Evolutionary conservation across 1,284 basidiomycete species (phyloP).

Genomic region (Fomitiporia mediterranea): DNA sequence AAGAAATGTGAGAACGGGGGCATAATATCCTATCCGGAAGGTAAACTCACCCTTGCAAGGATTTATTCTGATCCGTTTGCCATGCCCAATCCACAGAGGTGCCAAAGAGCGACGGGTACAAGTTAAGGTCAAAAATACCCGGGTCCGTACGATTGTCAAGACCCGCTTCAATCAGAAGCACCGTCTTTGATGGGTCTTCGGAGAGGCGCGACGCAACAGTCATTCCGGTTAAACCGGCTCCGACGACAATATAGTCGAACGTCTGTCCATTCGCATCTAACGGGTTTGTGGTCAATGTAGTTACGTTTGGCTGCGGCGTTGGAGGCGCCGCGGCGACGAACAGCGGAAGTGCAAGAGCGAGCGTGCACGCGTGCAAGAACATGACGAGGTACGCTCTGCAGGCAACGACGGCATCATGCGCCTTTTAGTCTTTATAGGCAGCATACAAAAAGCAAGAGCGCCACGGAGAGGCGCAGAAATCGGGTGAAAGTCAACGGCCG

Average conservation of each 20-base stretch:
- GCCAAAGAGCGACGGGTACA: constrained; percentile 43
- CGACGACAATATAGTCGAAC: constrained; percentile 67
- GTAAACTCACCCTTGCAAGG: constrained; percentile 40
- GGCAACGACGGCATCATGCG: no score
- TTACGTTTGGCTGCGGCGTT: no score
- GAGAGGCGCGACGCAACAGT: constrained; percentile 58
- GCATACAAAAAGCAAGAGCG: no score
- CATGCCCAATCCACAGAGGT: constrained; percentile 47
- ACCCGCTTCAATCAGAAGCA: constrained; percentile 60
- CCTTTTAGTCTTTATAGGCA: no score
- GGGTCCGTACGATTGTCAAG: constrained; percentile 43
- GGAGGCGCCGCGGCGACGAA: no score
- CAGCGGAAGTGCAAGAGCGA: no score
- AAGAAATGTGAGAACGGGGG: no score
- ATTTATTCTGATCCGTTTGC: constrained; percentile 41
- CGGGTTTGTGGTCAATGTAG: constrained; percentile 13
- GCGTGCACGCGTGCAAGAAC: no score
- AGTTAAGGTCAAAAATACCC: constrained; percentile 45
- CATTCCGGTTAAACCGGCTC: constrained; percentile 58
- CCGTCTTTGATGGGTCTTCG: constrained; percentile 46
- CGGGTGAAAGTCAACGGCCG: no score
- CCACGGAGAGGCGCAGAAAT: no score
- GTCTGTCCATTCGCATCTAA: constrained; percentile 27
- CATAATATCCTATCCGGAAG: no score
- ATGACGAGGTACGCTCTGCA: no score